Base-by-base conservation (phyloP, 2,329 filamentous ascomycete genomes). In the Botrytis squamosa region DNA sequence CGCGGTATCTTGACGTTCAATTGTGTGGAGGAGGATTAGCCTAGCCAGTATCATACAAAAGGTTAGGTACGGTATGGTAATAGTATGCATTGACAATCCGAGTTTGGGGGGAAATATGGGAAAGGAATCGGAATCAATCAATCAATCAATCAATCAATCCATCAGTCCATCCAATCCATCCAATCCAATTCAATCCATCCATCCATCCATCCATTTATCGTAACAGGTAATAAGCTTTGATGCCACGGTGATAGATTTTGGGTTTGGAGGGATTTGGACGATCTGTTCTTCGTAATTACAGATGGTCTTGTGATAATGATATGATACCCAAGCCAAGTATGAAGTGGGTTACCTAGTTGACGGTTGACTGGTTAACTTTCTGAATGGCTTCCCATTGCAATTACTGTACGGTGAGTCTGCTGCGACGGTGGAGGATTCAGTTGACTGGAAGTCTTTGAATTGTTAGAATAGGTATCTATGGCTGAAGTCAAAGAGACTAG, bases 161-260 rank as follows among this genome's bases (percentile, higher is more conserved):
- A 29, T 22, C 46, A 49, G 33, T 33, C 33, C 2, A 40, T 40
- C 44, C 46, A 49, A 49, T n/a, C 25, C 49, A 52, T 40, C 38
- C 36, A 38, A 38, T 38, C 36, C 38, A 65, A 44, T 67, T 29
- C 44, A 46, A 46, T n/a, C 49, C 49, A 52, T 2, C 25, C 52
- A 46, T n/a, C 49, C 49, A 52, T 2, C 25, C 52, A 55, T 55
- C n/a, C 49, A n/a, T n/a, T 14, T n/a, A n/a, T 55, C 52, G 25
- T 29, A 29, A 55, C 7, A 29, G n/a, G 52, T 69, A 69, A 69
- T 69, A 69, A 69, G 57, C 49, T 33, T 52, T 52, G 44, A 67
- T 38, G 64, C 12, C 33, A 46, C 33, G 40, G 62, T 33, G 40
- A 65, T 46, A 12, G 52, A 55, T 18, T 55, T 29, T 55, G 52